Evolutionary conservation across 208 protist species (phyloP).

Genomic region (Wallacemonas sp.): DNA sequence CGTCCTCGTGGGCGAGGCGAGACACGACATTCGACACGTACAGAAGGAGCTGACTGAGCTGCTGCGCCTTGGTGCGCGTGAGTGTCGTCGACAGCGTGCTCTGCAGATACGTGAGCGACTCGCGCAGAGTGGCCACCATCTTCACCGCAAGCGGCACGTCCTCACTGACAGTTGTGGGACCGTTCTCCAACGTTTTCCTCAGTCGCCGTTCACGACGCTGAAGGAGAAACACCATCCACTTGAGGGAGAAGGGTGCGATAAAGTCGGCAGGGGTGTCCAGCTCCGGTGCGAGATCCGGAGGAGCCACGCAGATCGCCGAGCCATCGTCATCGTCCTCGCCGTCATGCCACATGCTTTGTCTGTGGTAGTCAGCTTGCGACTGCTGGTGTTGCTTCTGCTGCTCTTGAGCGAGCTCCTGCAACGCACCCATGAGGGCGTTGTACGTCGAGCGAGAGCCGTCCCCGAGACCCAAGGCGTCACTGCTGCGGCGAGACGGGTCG

Average conservation of each 20-base stretch:
- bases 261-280: slow-evolving; percentile 12
- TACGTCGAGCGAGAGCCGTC: slow-evolving; percentile 7
- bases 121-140: slow-evolving; percentile 9
- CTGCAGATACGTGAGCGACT: slow-evolving; percentile 1
- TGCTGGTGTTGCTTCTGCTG: not conserved
- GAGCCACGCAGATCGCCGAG: not conserved
- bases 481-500: not conserved
- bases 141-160: not conserved
- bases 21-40: slow-evolving; percentile 13
- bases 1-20: slow-evolving; percentile 9
- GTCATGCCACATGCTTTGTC: too few species aligned
- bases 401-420: not conserved
- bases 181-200: not conserved
- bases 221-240: slow-evolving; percentile 14
- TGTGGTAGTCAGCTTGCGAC: too few species aligned
- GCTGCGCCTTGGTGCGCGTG: slow-evolving; percentile 1
- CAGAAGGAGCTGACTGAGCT: slow-evolving; percentile 2
- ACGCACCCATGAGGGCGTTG: slow-evolving; percentile 8
- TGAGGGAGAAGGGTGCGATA: slow-evolving; percentile 7
- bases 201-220: slow-evolving; percentile 6
- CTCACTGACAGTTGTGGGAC: not conserved
- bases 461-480: not conserved
- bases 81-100: not conserved
- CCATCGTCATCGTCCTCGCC: not conserved
- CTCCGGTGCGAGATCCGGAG: slow-evolving; percentile 1